Evolutionary conservation across 768 basidiomycete species (phyloP).

Genomic region (Russula dissimulans): DNA sequence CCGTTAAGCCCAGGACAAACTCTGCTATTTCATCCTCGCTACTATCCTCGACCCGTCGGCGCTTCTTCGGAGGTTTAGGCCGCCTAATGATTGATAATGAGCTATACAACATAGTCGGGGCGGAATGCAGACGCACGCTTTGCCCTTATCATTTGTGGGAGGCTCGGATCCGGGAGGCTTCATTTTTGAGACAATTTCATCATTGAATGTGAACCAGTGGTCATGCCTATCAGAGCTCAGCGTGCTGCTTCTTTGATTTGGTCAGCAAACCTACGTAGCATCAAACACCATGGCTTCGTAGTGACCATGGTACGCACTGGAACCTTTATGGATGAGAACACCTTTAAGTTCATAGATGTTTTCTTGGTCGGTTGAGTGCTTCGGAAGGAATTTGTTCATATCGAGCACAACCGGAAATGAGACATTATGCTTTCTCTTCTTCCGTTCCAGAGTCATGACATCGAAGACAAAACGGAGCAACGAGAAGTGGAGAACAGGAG

Average conservation of each 20-base stretch:
- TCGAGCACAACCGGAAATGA: constrained; percentile 67
- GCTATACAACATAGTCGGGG: background rate
- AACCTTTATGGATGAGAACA: constrained; percentile 80
- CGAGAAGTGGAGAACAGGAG: constrained; percentile 87
- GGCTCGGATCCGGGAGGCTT: constrained; percentile 39
- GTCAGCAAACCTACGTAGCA: constrained; percentile 37
- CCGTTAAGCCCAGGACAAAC: constrained; percentile 5
- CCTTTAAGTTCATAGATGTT: constrained; percentile 76
- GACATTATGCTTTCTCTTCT: constrained; percentile 77
- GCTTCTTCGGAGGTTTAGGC: constrained; percentile 33
- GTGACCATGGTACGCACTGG: constrained; percentile 88
- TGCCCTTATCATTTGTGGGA: constrained; percentile 25
- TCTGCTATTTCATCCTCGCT: constrained; percentile 35
- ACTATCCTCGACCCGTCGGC: constrained; percentile 45
- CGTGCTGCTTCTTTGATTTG: background rate
- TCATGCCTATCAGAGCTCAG: constrained; percentile 35
- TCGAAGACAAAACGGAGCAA: constrained; percentile 92
- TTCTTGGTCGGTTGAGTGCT: constrained; percentile 15
- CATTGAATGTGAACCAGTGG: constrained; percentile 90
- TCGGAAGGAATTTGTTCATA: constrained; percentile 54
- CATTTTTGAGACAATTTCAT: constrained; percentile 70
- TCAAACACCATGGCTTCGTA: constrained; percentile 84
- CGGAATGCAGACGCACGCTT: constrained; percentile 10
- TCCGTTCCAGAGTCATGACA: constrained; percentile 64
- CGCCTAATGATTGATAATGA: constrained; percentile 7